Evolutionary conservation across 1,284 basidiomycete genomes (phyloP).

Genomic region (Ceratobasidium sp.): DNA sequence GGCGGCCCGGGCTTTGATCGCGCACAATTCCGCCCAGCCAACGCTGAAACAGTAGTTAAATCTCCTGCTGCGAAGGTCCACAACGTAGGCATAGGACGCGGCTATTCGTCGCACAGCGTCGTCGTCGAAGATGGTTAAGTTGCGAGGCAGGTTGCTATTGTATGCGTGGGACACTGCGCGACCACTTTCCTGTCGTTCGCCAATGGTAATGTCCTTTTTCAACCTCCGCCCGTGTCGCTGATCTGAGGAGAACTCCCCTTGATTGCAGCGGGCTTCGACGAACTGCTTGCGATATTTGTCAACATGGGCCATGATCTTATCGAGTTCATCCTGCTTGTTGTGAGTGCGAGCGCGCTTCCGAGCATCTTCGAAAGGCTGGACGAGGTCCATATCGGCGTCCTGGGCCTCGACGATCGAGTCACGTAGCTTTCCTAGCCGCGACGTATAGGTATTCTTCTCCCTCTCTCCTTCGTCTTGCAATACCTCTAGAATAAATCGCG

Average conservation of each 20-base stretch:
- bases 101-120: slow-evolving; percentile 36
- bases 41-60: slow-evolving; percentile 23
- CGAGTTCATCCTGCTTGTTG: slow-evolving; percentile 26
- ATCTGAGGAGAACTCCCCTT: neutral
- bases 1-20: slow-evolving; percentile 21
- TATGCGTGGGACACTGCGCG: slow-evolving; percentile 39
- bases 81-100: slow-evolving; percentile 46
- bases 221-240: neutral
- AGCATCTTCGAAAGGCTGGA: slow-evolving; percentile 29
- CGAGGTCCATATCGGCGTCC: slow-evolving; percentile 14
- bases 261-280: neutral
- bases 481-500: slow-evolving; percentile 45
- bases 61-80: neutral
- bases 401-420: slow-evolving; percentile 9
- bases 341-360: slow-evolving; percentile 10
- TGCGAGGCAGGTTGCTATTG: neutral
- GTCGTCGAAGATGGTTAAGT: slow-evolving; percentile 30
- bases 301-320: slow-evolving; percentile 37
- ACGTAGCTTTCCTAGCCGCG: slow-evolving; percentile 2
- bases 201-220: slow-evolving; percentile 1
- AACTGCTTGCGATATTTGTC: slow-evolving; percentile 18
- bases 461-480: slow-evolving; percentile 37
- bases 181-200: slow-evolving; percentile 17
- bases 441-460: slow-evolving; percentile 1
- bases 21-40: slow-evolving; percentile 32